A percentile compares a stretch with the other conserved stretches of the same genome.
Conservation (phyloP, 768 basidiomycete genomes). For the Arthromyces matolae region DNA sequence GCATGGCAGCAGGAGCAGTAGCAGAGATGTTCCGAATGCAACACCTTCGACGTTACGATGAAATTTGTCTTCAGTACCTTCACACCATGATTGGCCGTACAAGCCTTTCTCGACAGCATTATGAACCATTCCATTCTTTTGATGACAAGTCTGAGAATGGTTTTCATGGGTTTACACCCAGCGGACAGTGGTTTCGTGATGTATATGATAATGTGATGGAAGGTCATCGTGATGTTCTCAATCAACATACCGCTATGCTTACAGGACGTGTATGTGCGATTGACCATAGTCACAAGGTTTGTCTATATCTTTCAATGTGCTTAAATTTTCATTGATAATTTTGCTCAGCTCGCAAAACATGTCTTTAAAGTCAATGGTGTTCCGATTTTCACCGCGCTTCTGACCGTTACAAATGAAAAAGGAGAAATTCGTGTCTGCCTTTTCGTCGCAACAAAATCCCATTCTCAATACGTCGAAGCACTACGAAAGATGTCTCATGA, state of each 20-base stretch:
- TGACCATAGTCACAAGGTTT: no score
- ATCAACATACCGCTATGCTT: no score
- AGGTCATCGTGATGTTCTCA: slow-evolving; percentile 13
- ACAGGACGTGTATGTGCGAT: no score
- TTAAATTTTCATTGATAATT: no score
- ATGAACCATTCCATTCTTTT: background rate
- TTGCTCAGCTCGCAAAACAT: slow-evolving; percentile 21
- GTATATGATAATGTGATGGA: slow-evolving; percentile 24
- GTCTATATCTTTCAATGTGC: background rate
- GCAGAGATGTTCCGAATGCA: no score
- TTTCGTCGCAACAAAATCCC: slow-evolving; percentile 28
- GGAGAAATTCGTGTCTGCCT: slow-evolving; percentile 20
- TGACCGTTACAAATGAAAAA: slow-evolving; percentile 24
- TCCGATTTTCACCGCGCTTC: slow-evolving; percentile 22
- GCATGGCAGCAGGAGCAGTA: slow-evolving; percentile 20
- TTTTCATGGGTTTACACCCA: slow-evolving; percentile 20
- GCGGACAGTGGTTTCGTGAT: slow-evolving; percentile 13
- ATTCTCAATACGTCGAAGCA: slow-evolving; percentile 23
- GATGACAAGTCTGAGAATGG: slow-evolving; percentile 6
- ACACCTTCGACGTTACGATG: slow-evolving; percentile 18
- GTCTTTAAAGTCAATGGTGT: slow-evolving; percentile 18
- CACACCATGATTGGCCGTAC: background rate
- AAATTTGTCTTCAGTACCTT: slow-evolving; percentile 7
- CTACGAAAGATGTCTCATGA: slow-evolving; percentile 20
- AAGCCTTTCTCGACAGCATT: background rate